Percentiles rank a stretch among this genome's conserved stretches.
phyloP scores from a whole-genome alignment of 768 basidiomycete species.

The Amanita muscaria region DNA sequence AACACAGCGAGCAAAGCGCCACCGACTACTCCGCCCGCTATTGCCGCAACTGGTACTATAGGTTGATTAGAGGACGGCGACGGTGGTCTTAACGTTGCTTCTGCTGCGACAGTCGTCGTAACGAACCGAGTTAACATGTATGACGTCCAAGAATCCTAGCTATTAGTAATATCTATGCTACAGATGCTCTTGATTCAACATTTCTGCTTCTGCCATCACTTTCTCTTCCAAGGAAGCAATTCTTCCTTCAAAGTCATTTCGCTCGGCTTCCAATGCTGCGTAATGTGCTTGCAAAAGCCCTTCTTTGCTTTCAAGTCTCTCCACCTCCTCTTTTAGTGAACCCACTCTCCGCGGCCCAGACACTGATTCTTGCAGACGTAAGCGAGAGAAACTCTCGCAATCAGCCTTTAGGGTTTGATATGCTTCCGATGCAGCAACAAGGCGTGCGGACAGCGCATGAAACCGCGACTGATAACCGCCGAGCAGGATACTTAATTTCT shows the following conservation, averaged over 20 bases:
- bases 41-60: conserved; percentile 39
- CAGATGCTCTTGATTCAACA: conserved; percentile 67
- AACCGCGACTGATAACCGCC: conserved; percentile 88
- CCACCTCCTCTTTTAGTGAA: conserved; percentile 82
- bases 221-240: conserved; percentile 71
- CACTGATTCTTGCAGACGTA: conserved; percentile 64
- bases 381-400: conserved; percentile 67
- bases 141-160: too few relatives aligned
- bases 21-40: conserved; percentile 40
- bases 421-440: conserved; percentile 62
- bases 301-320: conserved; percentile 69
- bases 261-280: conserved; percentile 71
- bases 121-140: conserved; percentile 10
- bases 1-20: conserved; percentile 39
- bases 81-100: neutral
- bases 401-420: conserved; percentile 61
- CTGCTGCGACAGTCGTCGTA: neutral
- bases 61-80: conserved; percentile 9
- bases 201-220: conserved; percentile 80
- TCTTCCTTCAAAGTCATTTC: conserved; percentile 47
- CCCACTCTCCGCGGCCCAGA: conserved; percentile 73
- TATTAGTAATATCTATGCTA: too few relatives aligned
- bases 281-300: conserved; percentile 72
- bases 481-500: conserved; percentile 77
- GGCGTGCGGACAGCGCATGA: conserved; percentile 51